Percentiles rank a stretch among this genome's conserved stretches.
Evolutionary conservation across 2,329 filamentous ascomycete species (phyloP).

Genomic region (Ceratocystis alfenasii): DNA sequence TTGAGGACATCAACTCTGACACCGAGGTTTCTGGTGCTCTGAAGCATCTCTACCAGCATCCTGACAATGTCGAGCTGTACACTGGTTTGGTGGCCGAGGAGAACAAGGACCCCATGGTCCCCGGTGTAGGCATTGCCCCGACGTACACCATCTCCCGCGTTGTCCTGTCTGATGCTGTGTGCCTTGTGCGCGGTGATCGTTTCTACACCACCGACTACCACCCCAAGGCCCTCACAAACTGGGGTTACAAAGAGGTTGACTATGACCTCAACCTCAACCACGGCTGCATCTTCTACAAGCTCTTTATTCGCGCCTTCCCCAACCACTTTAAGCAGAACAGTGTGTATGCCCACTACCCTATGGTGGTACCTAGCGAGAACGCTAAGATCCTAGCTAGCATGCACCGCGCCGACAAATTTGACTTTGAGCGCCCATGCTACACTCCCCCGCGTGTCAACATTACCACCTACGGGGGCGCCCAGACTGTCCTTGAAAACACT

Average conservation of each 20-base stretch:
- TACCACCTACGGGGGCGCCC: slow-evolving; percentile 48
- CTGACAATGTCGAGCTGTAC: slow-evolving; percentile 70
- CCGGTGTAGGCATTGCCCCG: slow-evolving; percentile 62
- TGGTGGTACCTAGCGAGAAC: slow-evolving; percentile 59
- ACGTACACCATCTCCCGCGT: slow-evolving; percentile 67
- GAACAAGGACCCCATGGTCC: slow-evolving; percentile 59
- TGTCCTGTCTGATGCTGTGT: slow-evolving; percentile 64
- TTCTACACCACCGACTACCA: slow-evolving; percentile 72
- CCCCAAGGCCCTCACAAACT: slow-evolving; percentile 64
- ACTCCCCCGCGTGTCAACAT: slow-evolving; percentile 43
- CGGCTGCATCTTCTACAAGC: slow-evolving; percentile 75
- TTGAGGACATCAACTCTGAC: slow-evolving; percentile 75
- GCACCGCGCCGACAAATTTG: slow-evolving; percentile 55
- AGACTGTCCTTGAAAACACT: slow-evolving; percentile 48
- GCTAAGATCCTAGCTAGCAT: slow-evolving; percentile 56
- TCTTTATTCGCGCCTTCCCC: slow-evolving; percentile 64
- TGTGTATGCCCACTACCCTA: slow-evolving; percentile 71
- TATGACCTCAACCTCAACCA: slow-evolving; percentile 65
- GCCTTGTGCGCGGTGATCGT: slow-evolving; percentile 65
- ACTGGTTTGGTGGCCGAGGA: slow-evolving; percentile 67
- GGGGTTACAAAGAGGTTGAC: slow-evolving; percentile 65
- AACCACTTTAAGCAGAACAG: slow-evolving; percentile 66
- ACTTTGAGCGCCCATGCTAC: slow-evolving; percentile 49
- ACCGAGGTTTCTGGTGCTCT: slow-evolving; percentile 55
- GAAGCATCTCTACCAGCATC: slow-evolving; percentile 59